Conservation (phyloP, 805 yeast species). For the Yamadazyma paraphyllophila region DNA sequence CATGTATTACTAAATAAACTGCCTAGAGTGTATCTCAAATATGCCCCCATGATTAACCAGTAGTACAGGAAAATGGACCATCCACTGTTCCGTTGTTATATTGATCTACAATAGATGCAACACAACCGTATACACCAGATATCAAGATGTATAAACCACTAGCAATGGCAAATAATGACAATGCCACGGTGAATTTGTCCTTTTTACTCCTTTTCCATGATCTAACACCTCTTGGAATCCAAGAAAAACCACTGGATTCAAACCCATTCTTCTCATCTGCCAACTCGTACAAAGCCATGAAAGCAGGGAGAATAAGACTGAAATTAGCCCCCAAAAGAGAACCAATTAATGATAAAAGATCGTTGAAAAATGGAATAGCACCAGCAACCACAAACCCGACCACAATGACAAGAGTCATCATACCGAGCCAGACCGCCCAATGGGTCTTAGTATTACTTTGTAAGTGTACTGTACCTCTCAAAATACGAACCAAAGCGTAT, state of each 20-base stretch:
- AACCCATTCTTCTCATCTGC: not conserved
- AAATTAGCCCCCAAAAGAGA: constrained; percentile 11
- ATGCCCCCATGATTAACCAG: not conserved
- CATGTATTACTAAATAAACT: too few relatives aligned
- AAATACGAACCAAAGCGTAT: constrained; percentile 11
- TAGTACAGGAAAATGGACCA: constrained; percentile 9
- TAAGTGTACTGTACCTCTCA: constrained; percentile 9
- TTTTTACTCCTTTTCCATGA: not conserved
- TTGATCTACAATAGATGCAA: constrained; percentile 8
- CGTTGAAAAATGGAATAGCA: constrained; percentile 12
- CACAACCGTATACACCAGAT: constrained; percentile 10
- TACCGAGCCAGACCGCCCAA: constrained; percentile 10
- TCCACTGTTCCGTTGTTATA: constrained; percentile 9
- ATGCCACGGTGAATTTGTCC: not conserved
- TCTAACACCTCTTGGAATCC: not conserved
- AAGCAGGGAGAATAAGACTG: constrained; percentile 9
- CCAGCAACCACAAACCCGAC: constrained; percentile 13
- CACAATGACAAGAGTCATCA: constrained; percentile 8
- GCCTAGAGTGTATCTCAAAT: too few relatives aligned
- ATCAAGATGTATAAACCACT: constrained; percentile 9
- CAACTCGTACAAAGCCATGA: constrained; percentile 9
- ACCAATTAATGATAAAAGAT: constrained; percentile 12
- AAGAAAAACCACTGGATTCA: not conserved
- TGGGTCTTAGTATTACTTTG: constrained; percentile 11
- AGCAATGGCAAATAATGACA: constrained; percentile 2